These are phyloP conservation scores for Peronospora farinosa DNA, from an alignment of 352 stramenopile genomes.

Conservation along the genomic window DNA sequence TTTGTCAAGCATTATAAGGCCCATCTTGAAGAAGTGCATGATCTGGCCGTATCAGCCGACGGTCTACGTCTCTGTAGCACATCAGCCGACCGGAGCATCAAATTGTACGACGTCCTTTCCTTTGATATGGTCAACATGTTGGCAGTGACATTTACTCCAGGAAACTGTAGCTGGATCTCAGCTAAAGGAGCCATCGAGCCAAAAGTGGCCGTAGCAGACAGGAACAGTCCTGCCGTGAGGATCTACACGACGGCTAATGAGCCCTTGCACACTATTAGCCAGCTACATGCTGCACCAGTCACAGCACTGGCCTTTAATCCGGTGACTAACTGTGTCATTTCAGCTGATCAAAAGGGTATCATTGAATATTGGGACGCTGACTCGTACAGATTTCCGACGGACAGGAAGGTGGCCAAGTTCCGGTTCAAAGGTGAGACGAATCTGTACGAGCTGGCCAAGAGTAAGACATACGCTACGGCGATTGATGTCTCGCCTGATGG, in stretches of 20 bases:
- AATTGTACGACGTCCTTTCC: slow-evolving; percentile 97
- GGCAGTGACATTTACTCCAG: slow-evolving; percentile 58
- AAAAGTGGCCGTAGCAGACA: slow-evolving; percentile 76
- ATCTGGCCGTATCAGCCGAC: slow-evolving; percentile 81
- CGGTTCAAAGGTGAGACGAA: slow-evolving; percentile 95
- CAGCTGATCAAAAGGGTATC: slow-evolving; percentile 86
- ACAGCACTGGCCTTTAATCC: slow-evolving; percentile 85
- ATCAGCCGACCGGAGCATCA: slow-evolving; percentile 89
- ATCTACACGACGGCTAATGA: slow-evolving; percentile 79
- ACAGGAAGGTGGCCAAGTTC: slow-evolving; percentile 49
- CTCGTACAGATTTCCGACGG: slow-evolving; percentile 47
- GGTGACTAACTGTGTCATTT: slow-evolving; percentile 86
- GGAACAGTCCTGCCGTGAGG: slow-evolving; percentile 53
- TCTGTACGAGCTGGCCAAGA: slow-evolving; percentile 93
- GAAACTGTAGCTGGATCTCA: slow-evolving; percentile 72
- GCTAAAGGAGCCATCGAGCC: slow-evolving; percentile 45
- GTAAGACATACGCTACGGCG: slow-evolving; percentile 75
- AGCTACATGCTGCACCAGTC: slow-evolving; percentile 89
- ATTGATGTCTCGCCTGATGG: slow-evolving; percentile 71
- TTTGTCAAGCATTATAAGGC: slow-evolving; percentile 99
- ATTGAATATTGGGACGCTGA: slow-evolving; percentile 92
- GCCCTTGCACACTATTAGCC: slow-evolving; percentile 60
- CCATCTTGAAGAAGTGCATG: slow-evolving; percentile 86
- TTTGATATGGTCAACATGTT: slow-evolving; percentile 99
- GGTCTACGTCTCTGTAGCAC: slow-evolving; percentile 83